Conservation (phyloP, 2,329 filamentous ascomycete genomes). For the Gaeumannomyces tritici region DNA sequence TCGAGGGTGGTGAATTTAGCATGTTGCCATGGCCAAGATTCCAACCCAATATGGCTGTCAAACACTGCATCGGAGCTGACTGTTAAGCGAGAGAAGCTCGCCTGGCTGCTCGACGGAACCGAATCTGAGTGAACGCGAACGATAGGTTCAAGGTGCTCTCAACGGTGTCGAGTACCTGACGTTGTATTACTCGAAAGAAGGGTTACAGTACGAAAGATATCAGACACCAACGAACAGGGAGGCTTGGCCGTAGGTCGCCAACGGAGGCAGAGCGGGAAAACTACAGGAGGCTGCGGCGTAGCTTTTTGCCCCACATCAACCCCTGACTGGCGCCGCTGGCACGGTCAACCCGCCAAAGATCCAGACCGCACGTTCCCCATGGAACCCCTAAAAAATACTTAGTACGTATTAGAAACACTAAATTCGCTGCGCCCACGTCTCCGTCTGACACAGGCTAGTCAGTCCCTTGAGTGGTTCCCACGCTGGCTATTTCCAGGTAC, state of each 20-base stretch:
- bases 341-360: background rate
- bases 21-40: background rate
- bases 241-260: too few species aligned
- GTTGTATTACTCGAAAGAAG: too few species aligned
- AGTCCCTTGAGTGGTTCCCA: background rate
- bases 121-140: too few species aligned
- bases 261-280: background rate
- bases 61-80: too few species aligned
- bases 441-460: background rate
- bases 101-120: too few species aligned
- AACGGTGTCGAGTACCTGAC: too few species aligned
- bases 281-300: background rate
- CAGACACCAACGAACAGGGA: too few species aligned
- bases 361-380: background rate
- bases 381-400: background rate
- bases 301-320: background rate
- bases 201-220: too few species aligned
- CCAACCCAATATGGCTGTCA: too few species aligned
- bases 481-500: background rate
- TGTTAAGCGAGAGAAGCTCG: too few species aligned
- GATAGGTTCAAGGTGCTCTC: too few species aligned
- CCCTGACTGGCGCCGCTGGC: background rate
- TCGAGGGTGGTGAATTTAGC: background rate
- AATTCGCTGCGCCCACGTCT: background rate
- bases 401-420: background rate